A percentile compares a stretch with the other conserved stretches of the same genome.
Evolutionary conservation across 352 stramenopile species (phyloP).

Genomic region (Pythium folliculosum): DNA sequence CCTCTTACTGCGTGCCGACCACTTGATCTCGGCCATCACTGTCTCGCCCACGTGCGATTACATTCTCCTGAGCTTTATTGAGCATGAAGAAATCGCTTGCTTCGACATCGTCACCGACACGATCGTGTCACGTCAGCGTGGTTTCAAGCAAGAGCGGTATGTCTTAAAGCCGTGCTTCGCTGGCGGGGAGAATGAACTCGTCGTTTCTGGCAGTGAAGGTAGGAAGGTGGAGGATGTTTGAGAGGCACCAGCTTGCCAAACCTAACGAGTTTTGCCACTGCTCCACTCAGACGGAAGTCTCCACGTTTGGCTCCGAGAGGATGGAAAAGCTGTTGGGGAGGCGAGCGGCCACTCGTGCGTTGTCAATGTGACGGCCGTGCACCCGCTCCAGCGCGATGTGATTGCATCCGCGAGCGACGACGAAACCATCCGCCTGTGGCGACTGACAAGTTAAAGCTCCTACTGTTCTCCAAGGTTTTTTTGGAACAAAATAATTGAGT

Average conservation of each 20-base stretch:
- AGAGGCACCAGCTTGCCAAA: neutral
- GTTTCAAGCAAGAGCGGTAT: conserved; percentile 64
- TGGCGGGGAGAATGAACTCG: conserved; percentile 49
- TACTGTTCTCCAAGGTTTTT: neutral
- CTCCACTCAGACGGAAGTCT: conserved; percentile 44
- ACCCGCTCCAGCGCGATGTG: conserved; percentile 52
- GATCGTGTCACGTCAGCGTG: conserved; percentile 50
- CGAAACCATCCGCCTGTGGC: conserved; percentile 53
- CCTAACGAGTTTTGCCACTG: neutral
- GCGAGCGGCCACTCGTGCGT: conserved; percentile 62
- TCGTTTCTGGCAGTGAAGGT: conserved; percentile 78
- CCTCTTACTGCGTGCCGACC: conserved; percentile 51
- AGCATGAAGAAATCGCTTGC: conserved; percentile 58
- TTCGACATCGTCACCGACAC: conserved; percentile 47
- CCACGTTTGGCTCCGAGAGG: conserved; percentile 63
- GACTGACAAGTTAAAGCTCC: conserved; percentile 9
- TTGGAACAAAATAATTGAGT: neutral
- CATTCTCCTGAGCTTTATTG: conserved; percentile 66
- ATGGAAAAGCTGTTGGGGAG: conserved; percentile 38
- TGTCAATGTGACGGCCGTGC: conserved; percentile 65
- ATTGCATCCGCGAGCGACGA: conserved; percentile 77
- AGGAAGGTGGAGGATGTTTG: neutral
- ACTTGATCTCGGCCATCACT: conserved; percentile 57
- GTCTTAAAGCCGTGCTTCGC: conserved; percentile 65
- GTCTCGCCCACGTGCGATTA: conserved; percentile 49